phyloP scores from a whole-genome alignment of 2,329 filamentous ascomycete species.

The Colletotrichum sp. region DNA sequence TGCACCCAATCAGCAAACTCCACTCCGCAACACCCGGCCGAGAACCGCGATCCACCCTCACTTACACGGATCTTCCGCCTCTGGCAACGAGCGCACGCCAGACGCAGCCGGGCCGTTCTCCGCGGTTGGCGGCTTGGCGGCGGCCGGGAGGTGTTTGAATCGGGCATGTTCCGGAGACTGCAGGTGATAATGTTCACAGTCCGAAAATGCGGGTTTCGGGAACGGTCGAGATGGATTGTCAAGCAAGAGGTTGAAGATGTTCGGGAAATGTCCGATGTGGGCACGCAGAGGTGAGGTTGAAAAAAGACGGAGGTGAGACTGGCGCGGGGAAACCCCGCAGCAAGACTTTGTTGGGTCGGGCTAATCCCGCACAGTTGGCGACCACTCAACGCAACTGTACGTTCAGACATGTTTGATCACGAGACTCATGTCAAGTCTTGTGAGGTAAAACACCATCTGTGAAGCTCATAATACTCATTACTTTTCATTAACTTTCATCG shows the following conservation, averaged over 20 bases:
- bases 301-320: neutral
- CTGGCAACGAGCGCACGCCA: conserved; percentile 41
- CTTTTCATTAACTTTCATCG: neutral
- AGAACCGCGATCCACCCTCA: conserved; percentile 5
- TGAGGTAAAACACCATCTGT: neutral
- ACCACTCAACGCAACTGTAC: neutral
- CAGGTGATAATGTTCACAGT: neutral
- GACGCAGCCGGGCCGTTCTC: conserved; percentile 30
- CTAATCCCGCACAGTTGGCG: neutral
- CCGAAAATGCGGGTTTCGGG: neutral
- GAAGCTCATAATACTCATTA: neutral
- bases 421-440: neutral
- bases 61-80: conserved; percentile 53
- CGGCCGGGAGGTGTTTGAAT: neutral
- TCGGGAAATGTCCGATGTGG: conserved; percentile 12
- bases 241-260: neutral
- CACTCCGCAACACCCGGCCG: neutral
- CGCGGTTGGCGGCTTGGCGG: conserved; percentile 23
- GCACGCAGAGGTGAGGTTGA: conserved; percentile 16
- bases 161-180: neutral
- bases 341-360: conserved; percentile 4
- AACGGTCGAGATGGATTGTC: neutral
- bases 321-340: conserved; percentile 4
- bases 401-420: neutral
- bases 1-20: conserved; percentile 23